These are phyloP conservation scores for Dunaliella sp. DNA, from an alignment of 139 green algal species.

Conservation along the genomic window DNA sequence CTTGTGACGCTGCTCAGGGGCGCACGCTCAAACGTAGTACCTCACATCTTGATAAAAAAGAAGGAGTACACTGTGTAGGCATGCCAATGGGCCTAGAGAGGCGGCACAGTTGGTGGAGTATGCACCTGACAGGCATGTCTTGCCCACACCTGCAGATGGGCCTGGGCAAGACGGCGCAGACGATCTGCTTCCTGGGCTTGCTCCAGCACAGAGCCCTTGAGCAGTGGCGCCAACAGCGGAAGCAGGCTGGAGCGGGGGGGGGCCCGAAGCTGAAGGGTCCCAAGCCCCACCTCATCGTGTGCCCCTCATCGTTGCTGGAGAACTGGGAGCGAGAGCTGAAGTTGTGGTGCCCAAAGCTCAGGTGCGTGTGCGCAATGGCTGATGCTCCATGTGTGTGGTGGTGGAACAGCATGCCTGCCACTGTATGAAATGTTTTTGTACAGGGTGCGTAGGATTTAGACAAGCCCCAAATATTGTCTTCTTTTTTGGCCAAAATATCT, in stretches of 20 bases:
- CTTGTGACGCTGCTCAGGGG: no score
- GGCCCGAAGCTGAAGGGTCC: constrained; percentile 78
- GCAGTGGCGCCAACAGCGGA: constrained; percentile 1
- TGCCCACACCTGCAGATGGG: constrained; percentile 31
- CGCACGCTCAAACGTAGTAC: no score
- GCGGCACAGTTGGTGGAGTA: no score
- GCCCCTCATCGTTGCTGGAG: constrained; percentile 89
- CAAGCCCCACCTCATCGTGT: constrained; percentile 95
- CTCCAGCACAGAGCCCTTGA: constrained; percentile 16
- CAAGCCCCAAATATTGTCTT: no score
- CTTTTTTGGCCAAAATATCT: no score
- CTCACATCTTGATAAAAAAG: no score
- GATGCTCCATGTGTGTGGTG: not conserved
- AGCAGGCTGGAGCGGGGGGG: not conserved
- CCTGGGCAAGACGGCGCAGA: constrained; percentile 87
- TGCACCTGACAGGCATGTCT: constrained; percentile 3
- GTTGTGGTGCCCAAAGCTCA: constrained; percentile 66
- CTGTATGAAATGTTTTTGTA: not conserved
- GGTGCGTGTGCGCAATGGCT: constrained; percentile 11
- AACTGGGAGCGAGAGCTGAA: constrained; percentile 90
- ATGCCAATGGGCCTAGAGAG: no score
- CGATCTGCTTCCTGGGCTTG: constrained; percentile 79
- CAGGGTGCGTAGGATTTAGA: no score
- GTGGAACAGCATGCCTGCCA: not conserved
- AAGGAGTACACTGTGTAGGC: no score